These are phyloP conservation scores for Thermothielavioides terrestris DNA, from an alignment of 495 filamentous ascomycete genomes.

Conservation along the genomic window DNA sequence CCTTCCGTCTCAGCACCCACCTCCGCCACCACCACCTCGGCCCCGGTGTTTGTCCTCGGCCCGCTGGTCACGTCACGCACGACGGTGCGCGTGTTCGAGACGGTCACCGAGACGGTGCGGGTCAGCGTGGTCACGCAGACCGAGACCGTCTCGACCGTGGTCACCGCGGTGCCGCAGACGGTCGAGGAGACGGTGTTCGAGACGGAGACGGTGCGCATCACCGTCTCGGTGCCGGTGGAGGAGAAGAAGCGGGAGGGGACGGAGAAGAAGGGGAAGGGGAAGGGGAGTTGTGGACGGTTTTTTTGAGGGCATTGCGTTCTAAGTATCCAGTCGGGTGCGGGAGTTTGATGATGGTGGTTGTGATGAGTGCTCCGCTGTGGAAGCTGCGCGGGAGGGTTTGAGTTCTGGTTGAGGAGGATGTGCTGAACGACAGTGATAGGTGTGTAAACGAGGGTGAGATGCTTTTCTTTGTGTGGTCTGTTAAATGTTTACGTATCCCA, in stretches of 20 bases:
- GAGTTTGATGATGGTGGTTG: neutral
- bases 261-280: neutral
- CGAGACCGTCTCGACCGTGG: constrained; percentile 13
- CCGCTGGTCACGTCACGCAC: constrained; percentile 24
- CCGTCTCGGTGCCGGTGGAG: constrained; percentile 16
- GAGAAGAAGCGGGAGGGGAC: neutral
- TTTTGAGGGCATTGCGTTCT: no score
- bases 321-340: no score
- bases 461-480: neutral
- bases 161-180: constrained; percentile 17
- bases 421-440: neutral
- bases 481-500: neutral
- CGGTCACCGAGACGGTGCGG: constrained; percentile 20
- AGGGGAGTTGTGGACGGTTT: constrained; percentile 2
- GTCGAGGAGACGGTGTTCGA: constrained; percentile 24
- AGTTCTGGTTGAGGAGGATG: no score
- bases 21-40: neutral
- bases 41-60: constrained; percentile 3
- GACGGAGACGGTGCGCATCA: constrained; percentile 21
- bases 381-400: no score
- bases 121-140: constrained; percentile 17
- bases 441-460: neutral
- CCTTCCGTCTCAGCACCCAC: no score
- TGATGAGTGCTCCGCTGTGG: neutral
- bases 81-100: constrained; percentile 29